phyloP scores from a whole-genome alignment of 176 grass and related monocot genomes.

The Areca catechu region DNA sequence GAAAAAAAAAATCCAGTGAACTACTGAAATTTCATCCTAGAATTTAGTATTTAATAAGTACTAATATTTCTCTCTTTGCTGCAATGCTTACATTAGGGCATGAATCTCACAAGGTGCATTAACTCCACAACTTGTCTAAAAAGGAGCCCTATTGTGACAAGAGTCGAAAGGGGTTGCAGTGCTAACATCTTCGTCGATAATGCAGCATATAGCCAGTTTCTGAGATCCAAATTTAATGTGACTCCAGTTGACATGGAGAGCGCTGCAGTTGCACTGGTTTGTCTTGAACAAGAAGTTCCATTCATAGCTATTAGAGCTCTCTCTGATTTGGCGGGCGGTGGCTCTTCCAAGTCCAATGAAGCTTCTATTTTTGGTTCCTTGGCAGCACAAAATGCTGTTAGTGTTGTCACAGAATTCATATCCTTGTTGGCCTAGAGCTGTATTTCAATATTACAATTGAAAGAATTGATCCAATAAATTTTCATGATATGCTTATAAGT shows the following conservation, averaged over 20 bases:
- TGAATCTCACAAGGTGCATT: constrained; percentile 21
- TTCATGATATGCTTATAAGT: too few species aligned
- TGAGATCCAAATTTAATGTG: constrained; percentile 31
- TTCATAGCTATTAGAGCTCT: constrained; percentile 46
- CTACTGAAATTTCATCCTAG: too few species aligned
- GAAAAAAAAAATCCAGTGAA: too few species aligned
- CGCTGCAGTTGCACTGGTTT: constrained; percentile 33
- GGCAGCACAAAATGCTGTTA: constrained; percentile 37
- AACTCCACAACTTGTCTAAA: constrained; percentile 33
- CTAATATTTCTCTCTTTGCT: too few species aligned
- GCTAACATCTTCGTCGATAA: constrained; percentile 51
- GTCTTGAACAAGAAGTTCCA: constrained; percentile 18
- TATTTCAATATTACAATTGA: too few species aligned
- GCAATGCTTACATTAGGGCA: constrained; percentile 12
- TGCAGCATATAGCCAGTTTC: constrained; percentile 43
- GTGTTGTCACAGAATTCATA: constrained; percentile 28
- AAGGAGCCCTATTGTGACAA: constrained; percentile 19
- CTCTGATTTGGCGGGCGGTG: constrained; percentile 44
- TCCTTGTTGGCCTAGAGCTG: constrained; percentile 9
- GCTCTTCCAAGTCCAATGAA: constrained; percentile 42
- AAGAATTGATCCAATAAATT: too few species aligned
- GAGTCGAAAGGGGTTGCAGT: constrained; percentile 38
- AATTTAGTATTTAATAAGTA: too few species aligned
- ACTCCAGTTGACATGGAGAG: constrained; percentile 60
- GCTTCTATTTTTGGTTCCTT: constrained; percentile 24